Base-by-base conservation (phyloP, 768 basidiomycete genomes). In the Gloeopeniophorella convolvens region DNA sequence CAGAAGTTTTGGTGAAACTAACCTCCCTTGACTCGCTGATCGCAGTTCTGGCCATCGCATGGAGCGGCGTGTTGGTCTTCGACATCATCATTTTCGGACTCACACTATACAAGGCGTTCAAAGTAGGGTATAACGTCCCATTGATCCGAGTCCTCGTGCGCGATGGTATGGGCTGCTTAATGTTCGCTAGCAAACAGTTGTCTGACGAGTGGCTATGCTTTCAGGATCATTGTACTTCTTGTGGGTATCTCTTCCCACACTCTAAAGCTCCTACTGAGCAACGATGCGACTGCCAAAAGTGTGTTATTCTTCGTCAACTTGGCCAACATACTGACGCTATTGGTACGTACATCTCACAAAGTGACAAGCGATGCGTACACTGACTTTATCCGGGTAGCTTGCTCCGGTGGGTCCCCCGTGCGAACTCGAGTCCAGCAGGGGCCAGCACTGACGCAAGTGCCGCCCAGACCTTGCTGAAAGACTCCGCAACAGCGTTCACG, bases 151-250 rank as follows among this genome's bases (percentile, higher is more conserved):
- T 12, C 7, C 16, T 45, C n/a, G 24, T 45, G 16, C 44, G 44
- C 10, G 44, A 45, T 13, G 44, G 44, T 45, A 31, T 34, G 44
- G 10, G 11, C 24, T 33, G n/a, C n/a, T n/a, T n/a, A n/a, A n/a
- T n/a, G n/a, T n/a, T n/a, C n/a, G n/a, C n/a, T n/a, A n/a, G n/a
- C n/a, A n/a, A n/a, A n/a, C n/a, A n/a, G n/a, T n/a, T n/a, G n/a
- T n/a, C 1, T 12, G 6, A 15, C 18, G 33, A 27, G 16, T 11
- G 24, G 35, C 18, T 26, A 4, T 5, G 15, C 20, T 15, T 3
- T 9, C 33, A 45, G 44, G 44, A 13, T 45, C 44, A 13, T 13
- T 45, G 8, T 45, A 45, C 12, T 45, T 45, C n/a, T 3, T 45
- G 44, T 45, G 27, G 34, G 24, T 12, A 26, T 34, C 23, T 40